A percentile compares a stretch with the other conserved stretches of the same genome.
Conservation (phyloP, 176 grass and related monocot genomes). For the Chrysopogon serrulatus region DNA sequence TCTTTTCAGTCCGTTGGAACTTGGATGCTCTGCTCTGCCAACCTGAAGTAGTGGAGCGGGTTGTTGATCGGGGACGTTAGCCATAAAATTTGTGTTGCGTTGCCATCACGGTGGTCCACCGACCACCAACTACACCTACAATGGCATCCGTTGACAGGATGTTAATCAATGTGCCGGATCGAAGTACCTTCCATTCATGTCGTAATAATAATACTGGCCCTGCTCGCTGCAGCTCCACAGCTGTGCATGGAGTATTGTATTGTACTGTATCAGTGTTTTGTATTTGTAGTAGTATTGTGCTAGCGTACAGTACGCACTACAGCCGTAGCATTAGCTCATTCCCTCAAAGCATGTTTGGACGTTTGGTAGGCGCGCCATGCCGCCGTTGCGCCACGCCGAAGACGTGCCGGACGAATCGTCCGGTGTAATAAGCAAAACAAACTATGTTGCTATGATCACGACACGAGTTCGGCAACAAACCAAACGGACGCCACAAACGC, state of each 20-base stretch:
- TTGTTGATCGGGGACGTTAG: background rate
- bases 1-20: background rate
- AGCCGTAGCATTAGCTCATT: too few species aligned
- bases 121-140: constrained; percentile 10
- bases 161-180: background rate
- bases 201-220: background rate
- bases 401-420: too few species aligned
- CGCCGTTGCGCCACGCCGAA: too few species aligned
- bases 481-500: too few species aligned
- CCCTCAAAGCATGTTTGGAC: too few species aligned
- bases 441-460: too few species aligned
- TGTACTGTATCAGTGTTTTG: too few species aligned
- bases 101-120: background rate
- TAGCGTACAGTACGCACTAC: too few species aligned
- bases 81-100: background rate
- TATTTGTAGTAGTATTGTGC: too few species aligned
- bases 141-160: background rate
- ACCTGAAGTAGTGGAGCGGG: background rate
- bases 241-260: background rate
- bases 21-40: background rate
- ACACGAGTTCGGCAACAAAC: too few species aligned
- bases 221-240: background rate
- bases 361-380: too few species aligned
- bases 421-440: too few species aligned
- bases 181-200: background rate